Evolutionary conservation across 495 filamentous ascomycete genomes (phyloP), one percentile per base, ranked within the genome.

Genomic region (Trichoderma asperelloides): DNA sequence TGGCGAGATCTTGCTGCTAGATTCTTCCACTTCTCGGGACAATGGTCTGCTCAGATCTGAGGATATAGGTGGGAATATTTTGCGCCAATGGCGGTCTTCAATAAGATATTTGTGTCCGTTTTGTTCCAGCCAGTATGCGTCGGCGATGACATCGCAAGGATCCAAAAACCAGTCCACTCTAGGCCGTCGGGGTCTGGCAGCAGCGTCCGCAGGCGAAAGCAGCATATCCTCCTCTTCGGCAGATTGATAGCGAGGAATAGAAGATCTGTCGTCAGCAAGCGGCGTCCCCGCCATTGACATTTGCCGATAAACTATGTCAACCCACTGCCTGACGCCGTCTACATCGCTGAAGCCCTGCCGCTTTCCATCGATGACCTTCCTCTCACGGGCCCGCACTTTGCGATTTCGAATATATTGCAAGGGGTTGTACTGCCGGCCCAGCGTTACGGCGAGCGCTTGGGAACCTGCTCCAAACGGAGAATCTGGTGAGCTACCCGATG

Each of bases 341-440:
- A 89, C 74, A 74, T 96, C 89, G 65, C 84, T 81, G 84, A 93
- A 97, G 1, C 89, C 89, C 64, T 89, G 85, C n/a, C 82, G 79
- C 57, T 89, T 86, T 18, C 87, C 82, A 71, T 93, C 86, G 43
- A 96, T 86, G 0, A 82, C 74, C 67, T 85, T 86, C 39, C 89
- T 81, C 74, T 92, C 89, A 30, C 91, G 82, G 65, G 88, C 87
- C 64, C 93, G 84, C 5, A 93, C 82, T 69, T 91, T 89, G 27
- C 93, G 83, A 71, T 97, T 96, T 23, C 93, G 86, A 63, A 96
- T 88, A 70, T 87, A 88, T 72, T 97, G 93, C 27, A 97, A 80
- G 6, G 92, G 93, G 73, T 97, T 94, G 71, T 96, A 96, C 1
- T 74, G 70, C 63, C 93, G 85, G 30, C 87, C 86, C 43, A 86